These are phyloP conservation scores for Globisporangium paddicum DNA, from an alignment of 352 stramenopile species.

Conservation along the genomic window DNA sequence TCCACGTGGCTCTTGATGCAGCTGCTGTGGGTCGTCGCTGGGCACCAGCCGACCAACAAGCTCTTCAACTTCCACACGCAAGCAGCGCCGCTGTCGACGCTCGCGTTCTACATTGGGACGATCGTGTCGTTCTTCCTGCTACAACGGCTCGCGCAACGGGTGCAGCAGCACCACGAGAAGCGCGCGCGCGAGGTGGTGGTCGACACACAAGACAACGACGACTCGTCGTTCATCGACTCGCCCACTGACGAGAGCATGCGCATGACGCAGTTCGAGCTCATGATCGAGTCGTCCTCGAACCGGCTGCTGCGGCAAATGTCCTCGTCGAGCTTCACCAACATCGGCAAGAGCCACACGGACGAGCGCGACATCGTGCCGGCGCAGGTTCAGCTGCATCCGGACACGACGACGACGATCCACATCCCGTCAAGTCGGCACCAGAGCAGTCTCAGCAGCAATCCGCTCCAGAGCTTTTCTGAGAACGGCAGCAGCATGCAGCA, in stretches of 20 bases:
- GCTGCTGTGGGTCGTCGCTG: conserved; percentile 47
- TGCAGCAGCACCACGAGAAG: conserved; percentile 33
- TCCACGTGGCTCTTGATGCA: conserved; percentile 50
- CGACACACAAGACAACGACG: conserved; percentile 19
- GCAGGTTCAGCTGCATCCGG: conserved; percentile 14
- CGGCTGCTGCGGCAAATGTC: conserved; percentile 16
- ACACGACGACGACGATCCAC: conserved; percentile 16
- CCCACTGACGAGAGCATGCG: conserved; percentile 21
- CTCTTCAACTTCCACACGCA: conserved; percentile 56
- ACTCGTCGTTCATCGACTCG: conserved; percentile 24
- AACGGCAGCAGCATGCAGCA: not conserved
- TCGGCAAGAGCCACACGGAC: conserved; percentile 10
- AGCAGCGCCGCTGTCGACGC: conserved; percentile 26
- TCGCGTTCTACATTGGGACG: conserved; percentile 33
- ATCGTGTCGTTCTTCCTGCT: conserved; percentile 38
- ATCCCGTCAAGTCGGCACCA: conserved; percentile 11
- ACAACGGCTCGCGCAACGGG: conserved; percentile 24
- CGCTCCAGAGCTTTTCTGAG: not conserved
- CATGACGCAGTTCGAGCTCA: conserved; percentile 39
- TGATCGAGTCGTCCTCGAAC: conserved; percentile 26
- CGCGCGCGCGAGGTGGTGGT: conserved; percentile 8
- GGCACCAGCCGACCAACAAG: conserved; percentile 50
- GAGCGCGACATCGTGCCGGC: conserved; percentile 13
- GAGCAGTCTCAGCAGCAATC: not conserved
- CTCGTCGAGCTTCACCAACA: conserved; percentile 10